Evolutionary conservation across 768 basidiomycete species (phyloP).

Genomic region (Kwoniella bestiolae): DNA sequence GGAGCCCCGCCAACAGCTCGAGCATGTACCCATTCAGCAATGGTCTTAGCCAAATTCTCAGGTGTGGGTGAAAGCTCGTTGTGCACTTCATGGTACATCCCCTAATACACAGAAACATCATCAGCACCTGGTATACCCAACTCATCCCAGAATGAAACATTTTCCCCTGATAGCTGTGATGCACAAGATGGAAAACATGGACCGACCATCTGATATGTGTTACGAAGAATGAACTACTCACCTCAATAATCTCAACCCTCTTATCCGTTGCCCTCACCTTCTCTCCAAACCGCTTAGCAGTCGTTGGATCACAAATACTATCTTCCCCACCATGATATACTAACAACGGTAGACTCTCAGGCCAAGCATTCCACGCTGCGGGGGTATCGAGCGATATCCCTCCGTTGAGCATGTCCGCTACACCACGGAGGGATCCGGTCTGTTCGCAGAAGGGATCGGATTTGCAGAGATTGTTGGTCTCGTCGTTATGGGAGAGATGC

Average conservation of each 20-base stretch:
- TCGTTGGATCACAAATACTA: conserved; percentile 37
- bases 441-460: conserved; percentile 49
- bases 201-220: background rate
- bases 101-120: conserved; percentile 23
- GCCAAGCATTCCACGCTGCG: conserved; percentile 34
- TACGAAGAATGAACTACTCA: conserved; percentile 25
- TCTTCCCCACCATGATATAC: conserved; percentile 50
- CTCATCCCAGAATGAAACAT: too few species aligned
- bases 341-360: conserved; percentile 40
- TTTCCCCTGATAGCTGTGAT: too few species aligned
- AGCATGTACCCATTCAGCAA: conserved; percentile 41
- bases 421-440: conserved; percentile 36
- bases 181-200: too few species aligned
- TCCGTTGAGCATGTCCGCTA: conserved; percentile 48
- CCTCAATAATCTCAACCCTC: conserved; percentile 37
- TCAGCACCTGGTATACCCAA: too few species aligned
- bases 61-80: conserved; percentile 49
- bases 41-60: conserved; percentile 28
- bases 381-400: conserved; percentile 34
- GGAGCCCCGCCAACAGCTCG: conserved; percentile 2
- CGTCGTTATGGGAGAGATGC: conserved; percentile 45
- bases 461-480: conserved; percentile 24
- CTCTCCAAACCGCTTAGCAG: conserved; percentile 37
- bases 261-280: conserved; percentile 36
- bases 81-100: conserved; percentile 50